Percentiles rank a stretch among this genome's conserved stretches.
Conservation (phyloP, 2,329 filamentous ascomycete species). For the Clarireedia paspali region DNA sequence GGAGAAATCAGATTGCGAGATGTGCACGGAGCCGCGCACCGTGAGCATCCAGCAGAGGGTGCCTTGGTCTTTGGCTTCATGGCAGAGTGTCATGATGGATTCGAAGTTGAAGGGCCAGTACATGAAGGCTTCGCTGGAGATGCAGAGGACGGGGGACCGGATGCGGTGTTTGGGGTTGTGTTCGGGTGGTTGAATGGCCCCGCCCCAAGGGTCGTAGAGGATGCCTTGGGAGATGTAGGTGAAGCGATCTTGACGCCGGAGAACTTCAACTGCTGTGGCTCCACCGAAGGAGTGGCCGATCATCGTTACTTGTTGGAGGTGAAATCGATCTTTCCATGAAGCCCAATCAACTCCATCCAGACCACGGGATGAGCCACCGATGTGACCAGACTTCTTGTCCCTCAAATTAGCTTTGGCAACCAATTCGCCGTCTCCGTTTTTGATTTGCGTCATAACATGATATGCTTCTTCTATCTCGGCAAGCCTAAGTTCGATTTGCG, state of each 20-base stretch:
- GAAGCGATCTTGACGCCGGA: slow-evolving; percentile 47
- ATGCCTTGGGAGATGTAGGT: slow-evolving; percentile 54
- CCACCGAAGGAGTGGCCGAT: slow-evolving; percentile 63
- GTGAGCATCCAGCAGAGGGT: slow-evolving; percentile 43
- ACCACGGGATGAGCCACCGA: slow-evolving; percentile 51
- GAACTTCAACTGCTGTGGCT: slow-evolving; percentile 53
- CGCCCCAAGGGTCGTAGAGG: slow-evolving; percentile 59
- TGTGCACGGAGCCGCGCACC: slow-evolving; percentile 53
- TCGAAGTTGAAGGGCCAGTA: slow-evolving; percentile 60
- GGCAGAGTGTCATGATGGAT: slow-evolving; percentile 46
- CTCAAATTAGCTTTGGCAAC: too few relatives aligned
- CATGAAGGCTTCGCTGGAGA: slow-evolving; percentile 63
- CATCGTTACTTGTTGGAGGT: slow-evolving; percentile 49
- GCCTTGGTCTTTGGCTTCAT: slow-evolving; percentile 43
- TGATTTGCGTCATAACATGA: slow-evolving; percentile 46
- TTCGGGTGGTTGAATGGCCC: slow-evolving; percentile 36
- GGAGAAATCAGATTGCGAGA: slow-evolving; percentile 60
- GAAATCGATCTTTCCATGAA: slow-evolving; percentile 48
- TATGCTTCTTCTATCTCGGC: slow-evolving; percentile 59
- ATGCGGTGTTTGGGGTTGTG: slow-evolving; percentile 38
- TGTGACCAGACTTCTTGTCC: slow-evolving; percentile 38
- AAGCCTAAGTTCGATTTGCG: slow-evolving; percentile 55
- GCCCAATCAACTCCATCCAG: slow-evolving; percentile 48
- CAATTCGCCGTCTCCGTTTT: slow-evolving; percentile 45
- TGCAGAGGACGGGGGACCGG: slow-evolving; percentile 49